Evolutionary conservation across 352 stramenopile genomes (phyloP).

Genomic region (Phytopythium litorale): DNA sequence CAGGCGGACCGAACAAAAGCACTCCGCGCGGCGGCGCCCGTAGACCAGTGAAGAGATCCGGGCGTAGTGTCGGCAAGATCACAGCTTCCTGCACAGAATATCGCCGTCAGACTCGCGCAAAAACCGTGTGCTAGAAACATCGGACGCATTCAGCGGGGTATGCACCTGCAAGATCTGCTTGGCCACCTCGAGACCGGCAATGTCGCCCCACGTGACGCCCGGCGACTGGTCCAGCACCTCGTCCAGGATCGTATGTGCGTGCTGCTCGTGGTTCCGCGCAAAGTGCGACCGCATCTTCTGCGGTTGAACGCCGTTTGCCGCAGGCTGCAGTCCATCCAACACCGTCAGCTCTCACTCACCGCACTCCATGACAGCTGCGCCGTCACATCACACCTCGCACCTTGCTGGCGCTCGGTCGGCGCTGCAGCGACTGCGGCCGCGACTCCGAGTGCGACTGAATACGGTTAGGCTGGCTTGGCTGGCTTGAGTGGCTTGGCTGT

Average conservation of each 20-base stretch:
- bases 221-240: conserved; percentile 81
- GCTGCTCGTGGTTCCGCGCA: conserved; percentile 50
- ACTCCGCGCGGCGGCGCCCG: conserved; percentile 64
- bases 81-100: conserved; percentile 61
- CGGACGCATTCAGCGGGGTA: no score
- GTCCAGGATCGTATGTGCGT: conserved; percentile 76
- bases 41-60: conserved; percentile 81
- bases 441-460: background rate
- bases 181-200: conserved; percentile 74
- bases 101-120: background rate
- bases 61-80: conserved; percentile 77
- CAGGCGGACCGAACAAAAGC: conserved; percentile 77
- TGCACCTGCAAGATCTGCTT: conserved; percentile 87
- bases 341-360: background rate
- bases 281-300: conserved; percentile 29
- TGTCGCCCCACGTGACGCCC: conserved; percentile 77
- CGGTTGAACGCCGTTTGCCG: background rate
- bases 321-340: background rate
- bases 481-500: no score
- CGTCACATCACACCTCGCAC: background rate
- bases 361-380: background rate
- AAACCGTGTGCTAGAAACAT: no score
- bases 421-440: background rate
- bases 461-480: background rate
- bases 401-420: background rate